Evolutionary conservation across 2,329 filamentous ascomycete species (phyloP).

Genomic region (Bimuria novae-zelandiae): DNA sequence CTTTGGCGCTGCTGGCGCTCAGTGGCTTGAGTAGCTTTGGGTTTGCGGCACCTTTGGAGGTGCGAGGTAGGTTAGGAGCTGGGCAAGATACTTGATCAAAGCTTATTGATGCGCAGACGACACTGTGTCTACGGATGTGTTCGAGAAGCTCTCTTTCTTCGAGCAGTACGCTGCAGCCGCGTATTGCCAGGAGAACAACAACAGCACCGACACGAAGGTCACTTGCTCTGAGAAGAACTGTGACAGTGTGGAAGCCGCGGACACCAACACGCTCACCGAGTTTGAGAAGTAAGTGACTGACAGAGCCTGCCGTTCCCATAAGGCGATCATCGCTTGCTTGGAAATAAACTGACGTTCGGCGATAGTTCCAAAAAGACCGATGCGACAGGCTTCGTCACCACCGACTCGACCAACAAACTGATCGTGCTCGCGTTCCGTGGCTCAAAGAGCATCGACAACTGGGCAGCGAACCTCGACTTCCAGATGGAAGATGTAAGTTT

Average conservation of each 20-base stretch:
- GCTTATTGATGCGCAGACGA: not conserved
- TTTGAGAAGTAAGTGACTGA: constrained; percentile 52
- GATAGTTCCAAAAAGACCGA: constrained; percentile 45
- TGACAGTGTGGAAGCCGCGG: constrained; percentile 52
- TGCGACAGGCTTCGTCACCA: constrained; percentile 54
- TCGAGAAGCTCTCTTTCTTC: constrained; percentile 52
- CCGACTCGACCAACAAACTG: constrained; percentile 53
- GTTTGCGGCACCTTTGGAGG: constrained; percentile 32
- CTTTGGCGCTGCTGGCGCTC: constrained; percentile 5
- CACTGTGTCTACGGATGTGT: constrained; percentile 44
- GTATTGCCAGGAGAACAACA: constrained; percentile 57
- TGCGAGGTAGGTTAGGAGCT: constrained; percentile 29
- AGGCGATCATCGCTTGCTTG: no score
- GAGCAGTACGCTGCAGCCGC: constrained; percentile 59
- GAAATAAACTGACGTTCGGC: not conserved
- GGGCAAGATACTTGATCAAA: not conserved
- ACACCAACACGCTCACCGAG: constrained; percentile 52
- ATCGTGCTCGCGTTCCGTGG: constrained; percentile 68
- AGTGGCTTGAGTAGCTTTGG: constrained; percentile 17
- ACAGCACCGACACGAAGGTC: constrained; percentile 50
- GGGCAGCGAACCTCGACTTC: constrained; percentile 61
- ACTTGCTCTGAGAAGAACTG: constrained; percentile 55
- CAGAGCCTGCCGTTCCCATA: not conserved
- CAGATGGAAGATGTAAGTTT: constrained; percentile 47
- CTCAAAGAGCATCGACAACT: constrained; percentile 63